phyloP scores from a whole-genome alignment of 345 rosid species.

The Clausena lansium region DNA sequence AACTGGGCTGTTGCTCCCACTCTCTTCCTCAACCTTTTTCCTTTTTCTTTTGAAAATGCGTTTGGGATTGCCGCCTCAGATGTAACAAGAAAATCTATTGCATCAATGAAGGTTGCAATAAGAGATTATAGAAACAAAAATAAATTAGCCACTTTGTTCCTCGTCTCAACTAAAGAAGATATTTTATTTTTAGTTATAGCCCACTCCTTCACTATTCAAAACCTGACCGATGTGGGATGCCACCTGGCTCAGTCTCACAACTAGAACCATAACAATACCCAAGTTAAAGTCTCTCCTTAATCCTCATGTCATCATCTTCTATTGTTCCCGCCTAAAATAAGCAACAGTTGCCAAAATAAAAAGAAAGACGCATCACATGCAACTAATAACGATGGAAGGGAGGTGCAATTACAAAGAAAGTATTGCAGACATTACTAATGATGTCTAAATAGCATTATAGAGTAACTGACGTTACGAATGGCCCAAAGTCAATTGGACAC shows the following conservation, averaged over 20 bases:
- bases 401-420: neutral
- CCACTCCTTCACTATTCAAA: conserved; percentile 60
- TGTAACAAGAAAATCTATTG: neutral
- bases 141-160: neutral
- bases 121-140: neutral
- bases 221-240: conserved; percentile 77
- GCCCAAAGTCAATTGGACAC: no score
- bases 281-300: conserved; percentile 81
- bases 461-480: no score
- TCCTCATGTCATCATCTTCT: conserved; percentile 58
- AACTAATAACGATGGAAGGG: neutral
- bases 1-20: no score
- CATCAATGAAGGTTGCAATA: neutral
- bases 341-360: neutral
- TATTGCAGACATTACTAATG: neutral
- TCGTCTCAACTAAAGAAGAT: neutral
- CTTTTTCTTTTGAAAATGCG: no score
- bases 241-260: conserved; percentile 44
- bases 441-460: no score
- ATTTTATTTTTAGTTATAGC: conserved; percentile 30
- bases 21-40: no score
- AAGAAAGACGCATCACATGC: neutral
- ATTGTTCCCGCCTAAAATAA: conserved; percentile 59
- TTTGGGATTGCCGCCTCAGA: no score
- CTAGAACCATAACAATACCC: conserved; percentile 90